Percentiles rank a stretch among this genome's conserved stretches.
Evolutionary conservation across 192 early-diverging fungal genomes (phyloP).

Genomic region (Umbelopsis ramanniana): DNA sequence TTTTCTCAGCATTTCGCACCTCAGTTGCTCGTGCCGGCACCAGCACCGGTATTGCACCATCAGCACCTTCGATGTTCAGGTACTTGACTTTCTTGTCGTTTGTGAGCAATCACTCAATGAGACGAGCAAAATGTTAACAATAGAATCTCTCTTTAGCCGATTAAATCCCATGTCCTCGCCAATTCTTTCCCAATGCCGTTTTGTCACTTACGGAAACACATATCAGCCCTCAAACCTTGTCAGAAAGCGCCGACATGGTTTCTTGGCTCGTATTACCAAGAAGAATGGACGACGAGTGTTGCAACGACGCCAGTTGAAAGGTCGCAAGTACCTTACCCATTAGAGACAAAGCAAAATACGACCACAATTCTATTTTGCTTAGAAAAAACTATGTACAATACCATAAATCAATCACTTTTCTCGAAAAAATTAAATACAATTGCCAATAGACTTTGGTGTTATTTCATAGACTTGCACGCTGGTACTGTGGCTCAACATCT

Average conservation of each 20-base stretch:
- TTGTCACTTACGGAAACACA: conserved; percentile 83
- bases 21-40: background rate
- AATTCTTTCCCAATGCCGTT: conserved; percentile 64
- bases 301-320: conserved; percentile 80
- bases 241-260: conserved; percentile 92
- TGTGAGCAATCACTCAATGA: background rate
- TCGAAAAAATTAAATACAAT: background rate
- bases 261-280: conserved; percentile 79
- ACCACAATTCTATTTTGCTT: background rate
- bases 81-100: background rate
- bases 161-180: conserved; percentile 11
- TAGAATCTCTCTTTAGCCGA: background rate
- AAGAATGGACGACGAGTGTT: conserved; percentile 81
- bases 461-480: background rate
- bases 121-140: too few species aligned
- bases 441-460: background rate
- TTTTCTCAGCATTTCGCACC: conserved; percentile 9
- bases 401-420: conserved; percentile 9
- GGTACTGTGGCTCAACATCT: background rate
- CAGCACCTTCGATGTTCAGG: conserved; percentile 1
- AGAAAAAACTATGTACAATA: conserved; percentile 13
- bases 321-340: conserved; percentile 85
- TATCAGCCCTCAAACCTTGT: conserved; percentile 93
- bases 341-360: conserved; percentile 38
- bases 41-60: background rate